Evolutionary conservation across 176 grass and related monocot species (phyloP).

Genomic region (Aegilops bicornis): DNA sequence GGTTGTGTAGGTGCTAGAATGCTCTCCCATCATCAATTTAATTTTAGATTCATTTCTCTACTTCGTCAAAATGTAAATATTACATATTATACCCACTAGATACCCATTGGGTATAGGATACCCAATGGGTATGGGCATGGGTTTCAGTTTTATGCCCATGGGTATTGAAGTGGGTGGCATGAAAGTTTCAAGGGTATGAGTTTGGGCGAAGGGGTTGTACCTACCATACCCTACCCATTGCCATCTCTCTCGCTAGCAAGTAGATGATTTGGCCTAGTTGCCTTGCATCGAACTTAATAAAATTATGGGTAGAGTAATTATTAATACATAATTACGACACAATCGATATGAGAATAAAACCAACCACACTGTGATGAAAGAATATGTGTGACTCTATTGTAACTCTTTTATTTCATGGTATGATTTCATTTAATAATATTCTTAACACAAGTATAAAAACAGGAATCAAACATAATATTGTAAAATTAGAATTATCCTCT

Average conservation of each 20-base stretch:
- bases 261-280: neutral
- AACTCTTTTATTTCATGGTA: conserved; percentile 4
- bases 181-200: no score
- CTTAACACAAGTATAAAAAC: neutral
- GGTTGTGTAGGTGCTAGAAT: no score
- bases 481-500: neutral
- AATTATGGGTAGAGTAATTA: neutral
- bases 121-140: no score
- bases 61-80: no score
- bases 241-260: neutral
- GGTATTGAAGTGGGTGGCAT: no score
- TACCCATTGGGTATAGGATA: no score
- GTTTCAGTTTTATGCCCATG: no score
- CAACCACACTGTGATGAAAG: neutral
- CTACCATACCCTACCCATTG: no score
- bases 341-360: neutral
- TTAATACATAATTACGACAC: neutral
- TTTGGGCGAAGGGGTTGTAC: no score
- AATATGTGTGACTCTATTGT: neutral
- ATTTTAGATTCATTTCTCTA: no score
- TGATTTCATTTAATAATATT: neutral
- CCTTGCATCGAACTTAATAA: neutral
- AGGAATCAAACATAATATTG: conserved; percentile 11
- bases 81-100: no score
- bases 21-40: no score